Conservation (phyloP, 805 yeast genomes). For the Brettanomyces custersianus region DNA sequence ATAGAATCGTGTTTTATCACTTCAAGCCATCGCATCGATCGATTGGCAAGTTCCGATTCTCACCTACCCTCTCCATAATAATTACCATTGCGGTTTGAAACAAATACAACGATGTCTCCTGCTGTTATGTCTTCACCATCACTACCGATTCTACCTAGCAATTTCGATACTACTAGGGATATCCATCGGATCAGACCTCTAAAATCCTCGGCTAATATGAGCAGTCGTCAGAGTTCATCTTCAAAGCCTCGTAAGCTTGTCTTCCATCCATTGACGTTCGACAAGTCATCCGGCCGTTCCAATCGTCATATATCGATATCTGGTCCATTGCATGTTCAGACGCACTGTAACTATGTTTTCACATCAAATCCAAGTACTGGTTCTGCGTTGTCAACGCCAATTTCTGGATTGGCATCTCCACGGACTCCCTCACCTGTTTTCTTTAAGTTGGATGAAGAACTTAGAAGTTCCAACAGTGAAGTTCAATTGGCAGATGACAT, state of each 20-base stretch:
- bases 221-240: background rate
- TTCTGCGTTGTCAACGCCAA: conserved; percentile 5
- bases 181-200: too few species aligned
- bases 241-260: conserved; percentile 4
- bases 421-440: conserved; percentile 1
- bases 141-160: too few species aligned
- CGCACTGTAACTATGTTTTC: background rate
- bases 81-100: too few species aligned
- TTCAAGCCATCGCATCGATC: too few species aligned
- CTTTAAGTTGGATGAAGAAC: conserved; percentile 16
- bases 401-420: conserved; percentile 5
- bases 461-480: conserved; percentile 11
- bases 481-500: conserved; percentile 7
- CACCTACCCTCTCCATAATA: too few species aligned
- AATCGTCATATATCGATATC: conserved; percentile 1
- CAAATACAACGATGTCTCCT: too few species aligned
- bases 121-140: too few species aligned
- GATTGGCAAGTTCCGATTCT: too few species aligned
- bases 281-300: background rate
- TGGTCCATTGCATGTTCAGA: conserved; percentile 1
- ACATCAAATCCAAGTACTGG: conserved; percentile 3
- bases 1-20: too few species aligned
- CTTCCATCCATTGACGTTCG: conserved; percentile 1
- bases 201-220: too few species aligned
- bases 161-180: too few species aligned